These are phyloP conservation scores for Globisporangium canariense DNA, from an alignment of 352 stramenopile genomes.

Conservation along the genomic window DNA sequence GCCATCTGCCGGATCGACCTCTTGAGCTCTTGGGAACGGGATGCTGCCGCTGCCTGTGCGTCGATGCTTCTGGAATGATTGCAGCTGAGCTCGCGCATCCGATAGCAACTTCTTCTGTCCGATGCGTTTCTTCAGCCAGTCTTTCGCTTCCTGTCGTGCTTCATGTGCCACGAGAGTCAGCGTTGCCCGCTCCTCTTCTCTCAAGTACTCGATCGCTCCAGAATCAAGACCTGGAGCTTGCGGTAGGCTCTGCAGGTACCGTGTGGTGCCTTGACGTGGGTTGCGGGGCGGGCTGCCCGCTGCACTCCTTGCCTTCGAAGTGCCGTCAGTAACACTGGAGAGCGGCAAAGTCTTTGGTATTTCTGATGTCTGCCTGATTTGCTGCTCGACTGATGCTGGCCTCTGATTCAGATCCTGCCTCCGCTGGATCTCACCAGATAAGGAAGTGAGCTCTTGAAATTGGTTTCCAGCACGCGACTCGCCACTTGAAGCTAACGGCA, in stretches of 20 bases:
- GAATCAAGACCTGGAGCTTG: conserved; percentile 25
- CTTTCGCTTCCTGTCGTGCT: conserved; percentile 53
- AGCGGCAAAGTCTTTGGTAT: neutral
- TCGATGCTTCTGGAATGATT: conserved; percentile 40
- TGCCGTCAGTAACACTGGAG: neutral
- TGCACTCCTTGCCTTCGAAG: neutral
- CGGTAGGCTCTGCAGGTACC: conserved; percentile 24
- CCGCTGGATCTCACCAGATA: neutral
- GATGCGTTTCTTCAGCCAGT: conserved; percentile 72
- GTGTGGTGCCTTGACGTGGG: neutral
- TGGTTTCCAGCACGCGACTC: neutral
- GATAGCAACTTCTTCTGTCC: conserved; percentile 75
- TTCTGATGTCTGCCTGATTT: neutral
- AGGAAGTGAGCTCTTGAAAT: neutral
- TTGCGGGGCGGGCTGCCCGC: conserved; percentile 12
- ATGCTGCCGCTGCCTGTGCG: conserved; percentile 43
- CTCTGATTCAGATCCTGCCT: neutral
- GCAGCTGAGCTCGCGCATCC: conserved; percentile 54
- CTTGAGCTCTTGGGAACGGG: conserved; percentile 3
- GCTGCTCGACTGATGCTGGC: neutral
- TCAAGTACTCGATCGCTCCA: conserved; percentile 36
- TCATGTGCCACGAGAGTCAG: conserved; percentile 68
- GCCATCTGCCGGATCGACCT: neutral
- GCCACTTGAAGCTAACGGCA: neutral
- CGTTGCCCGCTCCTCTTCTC: conserved; percentile 59